Evolutionary conservation across 306 rosid genomes (phyloP).

Genomic region (Pterocarpus santalinus): DNA sequence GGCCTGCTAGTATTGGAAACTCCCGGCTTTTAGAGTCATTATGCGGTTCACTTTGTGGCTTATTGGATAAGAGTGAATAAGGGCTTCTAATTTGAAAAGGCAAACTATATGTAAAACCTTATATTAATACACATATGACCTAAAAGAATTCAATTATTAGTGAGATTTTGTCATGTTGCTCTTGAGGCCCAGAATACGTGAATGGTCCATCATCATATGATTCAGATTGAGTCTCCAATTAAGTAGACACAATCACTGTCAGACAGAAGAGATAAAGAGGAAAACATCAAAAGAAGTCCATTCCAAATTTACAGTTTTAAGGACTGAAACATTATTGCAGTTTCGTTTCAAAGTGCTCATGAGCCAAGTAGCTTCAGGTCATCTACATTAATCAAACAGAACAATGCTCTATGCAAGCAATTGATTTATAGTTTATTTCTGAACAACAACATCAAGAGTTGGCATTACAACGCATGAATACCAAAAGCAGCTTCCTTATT

Average conservation of each 20-base stretch:
- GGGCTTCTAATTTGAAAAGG: neutral
- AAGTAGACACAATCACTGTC: slow-evolving; percentile 35
- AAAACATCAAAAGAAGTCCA: slow-evolving; percentile 36
- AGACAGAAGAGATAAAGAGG: slow-evolving; percentile 6
- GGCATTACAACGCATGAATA: slow-evolving; percentile 50
- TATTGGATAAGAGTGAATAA: slow-evolving; percentile 8
- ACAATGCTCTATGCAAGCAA: slow-evolving; percentile 40
- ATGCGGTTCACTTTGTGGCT: slow-evolving; percentile 32
- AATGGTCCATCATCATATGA: slow-evolving; percentile 49
- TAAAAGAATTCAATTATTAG: slow-evolving; percentile 23
- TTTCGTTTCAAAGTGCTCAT: slow-evolving; percentile 44
- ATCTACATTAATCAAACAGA: slow-evolving; percentile 55
- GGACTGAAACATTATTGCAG: slow-evolving; percentile 44
- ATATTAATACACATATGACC: slow-evolving; percentile 28
- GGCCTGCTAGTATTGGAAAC: slow-evolving; percentile 13
- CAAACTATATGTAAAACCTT: neutral
- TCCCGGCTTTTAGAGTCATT: neutral
- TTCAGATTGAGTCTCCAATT: slow-evolving; percentile 40
- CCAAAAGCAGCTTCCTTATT: slow-evolving; percentile 52
- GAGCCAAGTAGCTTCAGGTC: slow-evolving; percentile 43
- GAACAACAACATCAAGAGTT: slow-evolving; percentile 46
- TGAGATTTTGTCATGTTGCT: slow-evolving; percentile 36
- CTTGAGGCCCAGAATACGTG: slow-evolving; percentile 35
- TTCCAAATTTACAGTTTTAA: slow-evolving; percentile 32
- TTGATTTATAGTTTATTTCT: neutral